A percentile compares a stretch with the other conserved stretches of the same genome.
Evolutionary conservation across 2,329 filamentous ascomycete genomes (phyloP).

Genomic region (Teratosphaeria viscida): DNA sequence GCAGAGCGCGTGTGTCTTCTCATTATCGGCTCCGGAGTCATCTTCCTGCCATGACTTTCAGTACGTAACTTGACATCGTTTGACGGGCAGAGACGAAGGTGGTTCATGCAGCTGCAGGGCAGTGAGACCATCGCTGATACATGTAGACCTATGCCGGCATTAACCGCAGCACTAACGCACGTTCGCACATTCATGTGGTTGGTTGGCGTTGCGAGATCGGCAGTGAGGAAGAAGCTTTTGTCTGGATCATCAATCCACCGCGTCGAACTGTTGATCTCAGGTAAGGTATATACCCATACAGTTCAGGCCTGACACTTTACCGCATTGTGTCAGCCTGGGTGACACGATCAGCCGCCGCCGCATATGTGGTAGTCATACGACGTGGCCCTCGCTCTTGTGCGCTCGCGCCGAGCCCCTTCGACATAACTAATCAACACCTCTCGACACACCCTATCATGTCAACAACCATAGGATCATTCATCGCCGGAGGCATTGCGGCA

Average conservation of each 20-base stretch:
- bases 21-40: too few species aligned
- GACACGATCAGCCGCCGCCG: background rate
- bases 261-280: background rate
- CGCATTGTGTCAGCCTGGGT: background rate
- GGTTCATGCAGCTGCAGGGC: background rate
- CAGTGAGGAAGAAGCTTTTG: background rate
- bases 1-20: too few species aligned
- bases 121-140: too few species aligned
- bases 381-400: background rate
- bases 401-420: background rate
- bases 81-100: too few species aligned
- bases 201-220: background rate
- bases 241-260: background rate
- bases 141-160: too few species aligned
- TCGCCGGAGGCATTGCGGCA: constrained; percentile 90
- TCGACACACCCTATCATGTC: constrained; percentile 26
- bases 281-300: background rate
- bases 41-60: too few species aligned
- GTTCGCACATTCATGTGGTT: background rate
- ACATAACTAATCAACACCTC: background rate
- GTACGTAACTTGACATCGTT: too few species aligned
- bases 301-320: background rate
- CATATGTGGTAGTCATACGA: background rate
- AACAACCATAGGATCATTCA: constrained; percentile 59
- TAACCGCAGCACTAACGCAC: too few species aligned